Evolutionary conservation across 345 rosid genomes (phyloP).

Genomic region (Arabis alpina): DNA sequence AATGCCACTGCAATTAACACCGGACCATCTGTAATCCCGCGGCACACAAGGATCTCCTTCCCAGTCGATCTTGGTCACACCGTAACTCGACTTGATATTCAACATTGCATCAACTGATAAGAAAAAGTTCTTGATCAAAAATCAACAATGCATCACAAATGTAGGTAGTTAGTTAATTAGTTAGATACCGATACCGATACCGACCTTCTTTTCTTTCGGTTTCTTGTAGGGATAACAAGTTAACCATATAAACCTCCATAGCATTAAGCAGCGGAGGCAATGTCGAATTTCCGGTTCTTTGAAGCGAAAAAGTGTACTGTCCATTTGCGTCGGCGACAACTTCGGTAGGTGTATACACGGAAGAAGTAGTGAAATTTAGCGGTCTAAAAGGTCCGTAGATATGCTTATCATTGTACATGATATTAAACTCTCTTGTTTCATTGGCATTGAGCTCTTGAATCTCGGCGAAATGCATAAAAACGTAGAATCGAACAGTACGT

Average conservation of each 20-base stretch:
- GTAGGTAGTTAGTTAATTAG: constrained; percentile 8
- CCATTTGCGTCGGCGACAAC: constrained; percentile 45
- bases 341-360: constrained; percentile 18
- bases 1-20: constrained; percentile 47
- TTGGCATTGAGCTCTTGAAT: constrained; percentile 40
- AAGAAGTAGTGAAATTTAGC: constrained; percentile 32
- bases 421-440: constrained; percentile 50
- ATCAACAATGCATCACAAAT: constrained; percentile 10
- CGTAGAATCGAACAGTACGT: constrained; percentile 22
- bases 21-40: constrained; percentile 44
- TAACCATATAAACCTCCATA: constrained; percentile 50
- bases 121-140: no score
- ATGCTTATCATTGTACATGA: constrained; percentile 33
- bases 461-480: constrained; percentile 58
- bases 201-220: constrained; percentile 51
- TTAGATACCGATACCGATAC: neutral
- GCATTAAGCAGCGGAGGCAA: constrained; percentile 67
- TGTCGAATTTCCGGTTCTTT: constrained; percentile 44
- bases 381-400: constrained; percentile 47
- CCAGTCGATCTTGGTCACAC: constrained; percentile 47
- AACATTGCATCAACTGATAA: constrained; percentile 53
- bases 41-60: constrained; percentile 61
- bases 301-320: constrained; percentile 20
- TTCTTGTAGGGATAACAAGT: constrained; percentile 33
- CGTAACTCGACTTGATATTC: constrained; percentile 47